Conservation (phyloP, 768 basidiomycete species). For the Boletus subcaerulescens region DNA sequence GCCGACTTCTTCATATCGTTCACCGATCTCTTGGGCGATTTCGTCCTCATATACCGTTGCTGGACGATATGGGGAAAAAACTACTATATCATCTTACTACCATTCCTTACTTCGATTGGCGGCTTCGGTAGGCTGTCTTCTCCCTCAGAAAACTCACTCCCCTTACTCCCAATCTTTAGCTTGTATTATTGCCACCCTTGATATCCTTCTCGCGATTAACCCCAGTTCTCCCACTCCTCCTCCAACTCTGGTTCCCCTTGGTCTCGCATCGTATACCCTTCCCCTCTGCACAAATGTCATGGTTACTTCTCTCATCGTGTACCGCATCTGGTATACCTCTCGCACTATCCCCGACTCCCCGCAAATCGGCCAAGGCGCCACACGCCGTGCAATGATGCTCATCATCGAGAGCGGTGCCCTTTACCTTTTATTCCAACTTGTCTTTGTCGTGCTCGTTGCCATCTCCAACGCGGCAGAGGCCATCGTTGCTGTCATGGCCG, state of each 20-base stretch:
- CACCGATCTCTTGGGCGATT: conserved; percentile 35
- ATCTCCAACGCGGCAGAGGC: conserved; percentile 33
- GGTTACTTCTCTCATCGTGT: conserved; percentile 40
- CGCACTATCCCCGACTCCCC: conserved; percentile 9
- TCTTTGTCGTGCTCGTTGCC: conserved; percentile 41
- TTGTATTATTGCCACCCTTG: conserved; percentile 29
- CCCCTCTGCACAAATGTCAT: conserved; percentile 42
- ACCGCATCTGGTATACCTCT: conserved; percentile 35
- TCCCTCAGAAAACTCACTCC: neutral
- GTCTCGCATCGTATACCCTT: conserved; percentile 35
- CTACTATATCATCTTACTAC: conserved; percentile 33
- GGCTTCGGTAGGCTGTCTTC: conserved; percentile 32
- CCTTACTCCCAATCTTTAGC: conserved; percentile 16
- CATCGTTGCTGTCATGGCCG: conserved; percentile 36
- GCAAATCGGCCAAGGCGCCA: conserved; percentile 10
- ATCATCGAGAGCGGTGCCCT: conserved; percentile 40
- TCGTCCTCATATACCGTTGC: conserved; percentile 40
- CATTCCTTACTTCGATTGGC: conserved; percentile 32
- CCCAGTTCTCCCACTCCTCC: conserved; percentile 36
- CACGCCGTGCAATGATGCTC: conserved; percentile 31
- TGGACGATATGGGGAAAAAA: conserved; percentile 40
- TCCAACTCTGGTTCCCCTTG: conserved; percentile 33
- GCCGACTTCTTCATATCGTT: conserved; percentile 38
- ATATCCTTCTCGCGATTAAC: conserved; percentile 27
- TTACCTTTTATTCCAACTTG: conserved; percentile 38